phyloP scores from a whole-genome alignment of 164 flowering plant species.

The Cinnamomum micranthum region DNA sequence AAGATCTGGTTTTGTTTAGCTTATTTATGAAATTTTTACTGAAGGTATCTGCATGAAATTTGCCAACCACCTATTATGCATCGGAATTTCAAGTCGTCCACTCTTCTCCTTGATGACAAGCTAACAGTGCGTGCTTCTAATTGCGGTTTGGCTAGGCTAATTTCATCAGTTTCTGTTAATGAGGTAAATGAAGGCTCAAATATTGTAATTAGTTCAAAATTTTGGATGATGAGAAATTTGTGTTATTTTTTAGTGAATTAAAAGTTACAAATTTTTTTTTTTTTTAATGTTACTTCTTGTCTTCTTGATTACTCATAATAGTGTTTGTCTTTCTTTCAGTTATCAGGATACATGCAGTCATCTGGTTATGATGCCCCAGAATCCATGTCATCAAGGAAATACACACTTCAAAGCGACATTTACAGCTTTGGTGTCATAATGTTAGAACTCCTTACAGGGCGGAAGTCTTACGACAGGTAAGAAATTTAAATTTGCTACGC shows the following conservation, averaged over 20 bases:
- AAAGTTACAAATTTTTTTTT: too few species aligned
- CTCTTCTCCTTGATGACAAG: conserved; percentile 87
- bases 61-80: conserved; percentile 84
- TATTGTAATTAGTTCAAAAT: background rate
- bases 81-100: conserved; percentile 75
- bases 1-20: background rate
- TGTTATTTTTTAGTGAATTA: too few species aligned
- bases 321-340: conserved; percentile 33
- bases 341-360: conserved; percentile 61
- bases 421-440: conserved; percentile 97
- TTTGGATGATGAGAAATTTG: background rate
- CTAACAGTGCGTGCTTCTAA: conserved; percentile 69
- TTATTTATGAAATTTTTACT: background rate
- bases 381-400: conserved; percentile 59
- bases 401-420: conserved; percentile 79
- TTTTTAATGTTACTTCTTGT: too few species aligned
- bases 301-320: background rate
- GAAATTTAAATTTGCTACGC: background rate
- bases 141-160: conserved; percentile 80
- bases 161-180: conserved; percentile 61
- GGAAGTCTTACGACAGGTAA: conserved; percentile 79
- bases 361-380: conserved; percentile 91
- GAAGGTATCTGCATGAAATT: conserved; percentile 88
- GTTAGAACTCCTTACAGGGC: conserved; percentile 91
- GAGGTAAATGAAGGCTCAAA: conserved; percentile 47